phyloP scores from a whole-genome alignment of 257 asterid species.

The Paulownia fortunei region DNA sequence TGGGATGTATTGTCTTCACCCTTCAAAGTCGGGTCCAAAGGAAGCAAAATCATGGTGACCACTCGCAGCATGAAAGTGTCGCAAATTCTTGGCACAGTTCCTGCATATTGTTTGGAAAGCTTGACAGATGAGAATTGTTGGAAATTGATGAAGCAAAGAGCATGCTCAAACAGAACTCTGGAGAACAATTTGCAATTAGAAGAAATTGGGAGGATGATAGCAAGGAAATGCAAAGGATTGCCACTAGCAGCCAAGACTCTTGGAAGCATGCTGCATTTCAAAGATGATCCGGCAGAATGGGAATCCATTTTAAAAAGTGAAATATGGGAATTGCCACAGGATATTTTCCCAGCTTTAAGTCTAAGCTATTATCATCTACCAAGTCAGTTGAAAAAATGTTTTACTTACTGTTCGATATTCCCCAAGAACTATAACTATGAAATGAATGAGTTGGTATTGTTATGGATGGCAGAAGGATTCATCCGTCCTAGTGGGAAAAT shows the following conservation, averaged over 20 bases:
- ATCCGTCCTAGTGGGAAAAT: slow-evolving; percentile 31
- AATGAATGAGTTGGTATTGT: slow-evolving; percentile 35
- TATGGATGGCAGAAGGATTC: slow-evolving; percentile 53
- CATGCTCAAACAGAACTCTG: slow-evolving; percentile 11
- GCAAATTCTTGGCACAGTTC: slow-evolving; percentile 35
- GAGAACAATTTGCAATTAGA: slow-evolving; percentile 19
- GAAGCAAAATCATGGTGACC: slow-evolving; percentile 46
- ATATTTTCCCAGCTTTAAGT: slow-evolving; percentile 35
- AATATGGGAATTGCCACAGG: slow-evolving; percentile 44
- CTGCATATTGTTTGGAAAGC: slow-evolving; percentile 20
- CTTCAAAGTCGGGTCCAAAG: slow-evolving; percentile 30
- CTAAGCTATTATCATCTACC: slow-evolving; percentile 50
- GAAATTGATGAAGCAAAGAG: slow-evolving; percentile 43
- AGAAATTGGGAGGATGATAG: slow-evolving; percentile 36
- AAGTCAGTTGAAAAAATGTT: slow-evolving; percentile 41
- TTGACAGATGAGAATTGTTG: slow-evolving; percentile 43
- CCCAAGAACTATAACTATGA: slow-evolving; percentile 35
- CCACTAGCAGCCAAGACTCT: slow-evolving; percentile 46
- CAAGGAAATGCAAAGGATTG: slow-evolving; percentile 45
- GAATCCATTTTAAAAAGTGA: slow-evolving; percentile 36
- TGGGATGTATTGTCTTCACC: slow-evolving; percentile 41
- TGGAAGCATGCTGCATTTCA: slow-evolving; percentile 42
- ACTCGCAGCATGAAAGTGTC: slow-evolving; percentile 47
- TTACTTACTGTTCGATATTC: slow-evolving; percentile 51
- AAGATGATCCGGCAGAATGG: slow-evolving; percentile 37